Conservation (phyloP, 805 yeast species). For the Naumovozyma castellii region DNA sequence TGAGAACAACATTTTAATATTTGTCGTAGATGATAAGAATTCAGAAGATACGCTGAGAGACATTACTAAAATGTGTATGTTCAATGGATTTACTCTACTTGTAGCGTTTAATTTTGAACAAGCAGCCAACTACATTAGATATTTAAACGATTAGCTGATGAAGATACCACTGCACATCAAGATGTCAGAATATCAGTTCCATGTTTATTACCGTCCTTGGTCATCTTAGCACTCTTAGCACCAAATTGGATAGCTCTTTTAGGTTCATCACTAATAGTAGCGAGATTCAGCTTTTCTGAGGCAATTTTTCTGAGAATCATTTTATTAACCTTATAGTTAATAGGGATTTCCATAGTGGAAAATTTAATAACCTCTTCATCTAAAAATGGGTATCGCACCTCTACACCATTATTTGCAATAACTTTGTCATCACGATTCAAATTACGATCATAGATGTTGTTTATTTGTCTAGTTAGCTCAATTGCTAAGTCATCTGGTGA, state of each 20-base stretch:
- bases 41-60: conserved; percentile 37
- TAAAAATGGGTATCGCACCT: conserved; percentile 77
- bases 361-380: conserved; percentile 50
- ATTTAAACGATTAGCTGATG: conserved; percentile 18
- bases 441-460: conserved; percentile 67
- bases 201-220: conserved; percentile 62
- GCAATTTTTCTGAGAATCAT: conserved; percentile 58
- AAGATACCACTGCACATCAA: no score
- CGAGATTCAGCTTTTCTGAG: conserved; percentile 33
- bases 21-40: conserved; percentile 58
- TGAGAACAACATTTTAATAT: conserved; percentile 44
- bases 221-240: conserved; percentile 86
- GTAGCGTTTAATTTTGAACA: conserved; percentile 42
- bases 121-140: conserved; percentile 39
- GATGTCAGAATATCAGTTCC: conserved; percentile 52
- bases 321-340: conserved; percentile 43
- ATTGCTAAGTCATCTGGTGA: conserved; percentile 37
- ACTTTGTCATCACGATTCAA: conserved; percentile 90
- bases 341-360: conserved; percentile 40
- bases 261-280: conserved; percentile 57
- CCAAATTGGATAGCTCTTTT: conserved; percentile 97
- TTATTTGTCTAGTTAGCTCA: conserved; percentile 64
- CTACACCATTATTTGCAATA: conserved; percentile 78
- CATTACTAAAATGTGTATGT: conserved; percentile 33
- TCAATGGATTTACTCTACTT: conserved; percentile 34